Evolutionary conservation across 2,329 filamentous ascomycete species (phyloP).

Genomic region (Colletotrichum lupini): DNA sequence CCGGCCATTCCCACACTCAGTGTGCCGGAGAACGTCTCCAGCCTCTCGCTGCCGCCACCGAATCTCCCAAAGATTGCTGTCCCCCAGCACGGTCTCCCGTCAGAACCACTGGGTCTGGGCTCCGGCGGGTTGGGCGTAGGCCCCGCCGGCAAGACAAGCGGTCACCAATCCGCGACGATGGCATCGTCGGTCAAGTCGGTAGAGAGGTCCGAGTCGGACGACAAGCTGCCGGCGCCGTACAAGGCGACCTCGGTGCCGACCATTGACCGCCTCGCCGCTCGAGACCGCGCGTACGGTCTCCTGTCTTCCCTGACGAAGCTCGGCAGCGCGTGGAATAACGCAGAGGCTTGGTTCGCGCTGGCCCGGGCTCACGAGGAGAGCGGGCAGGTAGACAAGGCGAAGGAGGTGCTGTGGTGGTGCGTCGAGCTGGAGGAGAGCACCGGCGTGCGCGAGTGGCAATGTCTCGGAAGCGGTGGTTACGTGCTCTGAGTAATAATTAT

Average conservation of each 20-base stretch:
- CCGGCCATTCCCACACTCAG: conserved; percentile 61
- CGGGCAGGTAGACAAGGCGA: conserved; percentile 86
- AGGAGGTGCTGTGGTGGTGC: conserved; percentile 96
- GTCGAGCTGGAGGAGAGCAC: conserved; percentile 91
- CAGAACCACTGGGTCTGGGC: conserved; percentile 59
- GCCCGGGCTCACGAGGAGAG: conserved; percentile 89
- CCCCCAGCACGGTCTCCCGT: conserved; percentile 47
- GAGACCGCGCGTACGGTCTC: conserved; percentile 88
- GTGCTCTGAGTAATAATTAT: conserved; percentile 57
- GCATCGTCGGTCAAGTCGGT: conserved; percentile 30
- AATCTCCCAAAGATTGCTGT: conserved; percentile 18
- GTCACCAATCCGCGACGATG: conserved; percentile 22
- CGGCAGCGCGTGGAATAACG: conserved; percentile 88
- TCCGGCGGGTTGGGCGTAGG: conserved; percentile 9
- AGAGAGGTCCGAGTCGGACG: conserved; percentile 43
- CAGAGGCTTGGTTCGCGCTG: conserved; percentile 92
- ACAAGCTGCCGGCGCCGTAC: conserved; percentile 62
- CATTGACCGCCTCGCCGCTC: conserved; percentile 85
- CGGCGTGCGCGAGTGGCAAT: conserved; percentile 83
- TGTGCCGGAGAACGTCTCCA: conserved; percentile 43
- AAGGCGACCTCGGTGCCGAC: conserved; percentile 73
- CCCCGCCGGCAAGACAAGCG: conserved; percentile 33
- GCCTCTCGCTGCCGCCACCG: conserved; percentile 12
- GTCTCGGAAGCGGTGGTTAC: conserved; percentile 74
- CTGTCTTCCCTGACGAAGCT: conserved; percentile 86